A percentile compares a stretch with the other conserved stretches of the same genome.
These are phyloP conservation scores for Dioszegia crocea DNA, from an alignment of 768 basidiomycete genomes.

Conservation along the genomic window DNA sequence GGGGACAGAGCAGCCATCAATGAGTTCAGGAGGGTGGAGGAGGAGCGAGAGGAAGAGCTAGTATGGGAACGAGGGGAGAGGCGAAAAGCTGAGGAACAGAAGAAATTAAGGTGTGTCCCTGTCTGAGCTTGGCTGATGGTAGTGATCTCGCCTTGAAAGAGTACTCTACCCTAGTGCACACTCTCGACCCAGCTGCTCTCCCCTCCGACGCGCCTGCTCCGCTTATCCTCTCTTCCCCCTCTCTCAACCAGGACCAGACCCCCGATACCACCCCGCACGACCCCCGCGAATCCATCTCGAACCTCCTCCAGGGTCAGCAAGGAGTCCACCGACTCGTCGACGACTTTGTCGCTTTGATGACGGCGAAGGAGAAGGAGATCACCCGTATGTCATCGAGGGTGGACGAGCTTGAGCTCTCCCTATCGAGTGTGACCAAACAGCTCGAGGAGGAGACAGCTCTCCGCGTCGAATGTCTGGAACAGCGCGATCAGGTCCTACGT, in stretches of 20 bases:
- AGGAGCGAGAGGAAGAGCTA: constrained; percentile 40
- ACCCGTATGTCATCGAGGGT: constrained; percentile 19
- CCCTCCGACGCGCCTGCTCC: constrained; percentile 12
- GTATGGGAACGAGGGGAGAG: constrained; percentile 42
- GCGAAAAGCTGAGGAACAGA: constrained; percentile 40
- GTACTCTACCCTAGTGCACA: constrained; percentile 32
- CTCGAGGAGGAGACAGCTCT: constrained; percentile 24
- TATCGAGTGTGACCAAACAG: constrained; percentile 23
- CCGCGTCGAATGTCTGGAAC: constrained; percentile 24
- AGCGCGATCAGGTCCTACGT: constrained; percentile 27
- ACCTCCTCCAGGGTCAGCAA: constrained; percentile 39
- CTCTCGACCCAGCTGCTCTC: constrained; percentile 30
- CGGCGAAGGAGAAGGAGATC: constrained; percentile 31
- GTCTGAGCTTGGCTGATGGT: neutral
- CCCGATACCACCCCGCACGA: neutral
- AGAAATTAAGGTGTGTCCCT: constrained; percentile 40
- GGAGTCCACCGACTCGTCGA: constrained; percentile 42
- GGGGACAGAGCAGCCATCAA: constrained; percentile 28
- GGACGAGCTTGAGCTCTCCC: constrained; percentile 31
- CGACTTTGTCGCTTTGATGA: constrained; percentile 35
- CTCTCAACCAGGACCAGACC: neutral
- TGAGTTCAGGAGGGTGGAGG: constrained; percentile 31
- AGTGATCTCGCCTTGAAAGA: constrained; percentile 46
- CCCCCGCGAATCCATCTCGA: constrained; percentile 30
- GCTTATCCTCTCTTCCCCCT: constrained; percentile 10